Evolutionary conservation across 495 filamentous ascomycete genomes (phyloP).

Genomic region (Podospora australis): DNA sequence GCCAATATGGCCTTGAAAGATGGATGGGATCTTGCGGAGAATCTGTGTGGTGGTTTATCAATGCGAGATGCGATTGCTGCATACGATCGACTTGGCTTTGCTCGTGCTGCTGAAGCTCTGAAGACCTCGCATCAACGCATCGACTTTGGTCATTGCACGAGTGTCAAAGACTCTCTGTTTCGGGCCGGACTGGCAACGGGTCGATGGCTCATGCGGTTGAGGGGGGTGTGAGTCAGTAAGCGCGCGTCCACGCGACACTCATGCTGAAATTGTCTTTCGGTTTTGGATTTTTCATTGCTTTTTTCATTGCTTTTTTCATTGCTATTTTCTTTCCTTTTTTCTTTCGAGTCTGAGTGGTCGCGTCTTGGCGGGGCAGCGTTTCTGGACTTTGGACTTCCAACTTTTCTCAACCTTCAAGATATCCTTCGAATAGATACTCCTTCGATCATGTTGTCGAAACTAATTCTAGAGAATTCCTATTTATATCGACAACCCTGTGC

Average conservation of each 20-base stretch:
- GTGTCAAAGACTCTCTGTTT: slow-evolving; percentile 9
- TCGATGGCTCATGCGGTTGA: slow-evolving; percentile 7
- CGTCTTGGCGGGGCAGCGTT: too few relatives aligned
- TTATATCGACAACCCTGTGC: too few relatives aligned
- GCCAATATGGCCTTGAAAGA: slow-evolving; percentile 38
- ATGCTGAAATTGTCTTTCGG: background rate
- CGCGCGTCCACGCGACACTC: too few relatives aligned
- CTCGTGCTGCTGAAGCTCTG: slow-evolving; percentile 19
- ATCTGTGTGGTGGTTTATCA: slow-evolving; percentile 7
- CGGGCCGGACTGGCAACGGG: slow-evolving; percentile 3
- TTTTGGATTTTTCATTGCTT: too few relatives aligned
- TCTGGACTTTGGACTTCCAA: too few relatives aligned
- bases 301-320: too few relatives aligned
- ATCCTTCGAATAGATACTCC: too few relatives aligned
- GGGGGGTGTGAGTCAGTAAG: slow-evolving; percentile 6
- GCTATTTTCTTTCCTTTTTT: too few relatives aligned
- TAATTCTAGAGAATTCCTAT: too few relatives aligned
- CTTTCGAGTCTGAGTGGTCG: too few relatives aligned
- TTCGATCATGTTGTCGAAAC: too few relatives aligned
- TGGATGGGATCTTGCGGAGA: slow-evolving; percentile 33
- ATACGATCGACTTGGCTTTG: slow-evolving; percentile 26
- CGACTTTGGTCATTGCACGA: slow-evolving; percentile 32
- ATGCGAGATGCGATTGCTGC: slow-evolving; percentile 17
- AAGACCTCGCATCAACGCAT: slow-evolving; percentile 18
- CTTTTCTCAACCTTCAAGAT: too few relatives aligned